Percentiles rank a stretch among this genome's conserved stretches.
phyloP scores from a whole-genome alignment of 805 yeast species.

The Spathaspora passalidarum region DNA sequence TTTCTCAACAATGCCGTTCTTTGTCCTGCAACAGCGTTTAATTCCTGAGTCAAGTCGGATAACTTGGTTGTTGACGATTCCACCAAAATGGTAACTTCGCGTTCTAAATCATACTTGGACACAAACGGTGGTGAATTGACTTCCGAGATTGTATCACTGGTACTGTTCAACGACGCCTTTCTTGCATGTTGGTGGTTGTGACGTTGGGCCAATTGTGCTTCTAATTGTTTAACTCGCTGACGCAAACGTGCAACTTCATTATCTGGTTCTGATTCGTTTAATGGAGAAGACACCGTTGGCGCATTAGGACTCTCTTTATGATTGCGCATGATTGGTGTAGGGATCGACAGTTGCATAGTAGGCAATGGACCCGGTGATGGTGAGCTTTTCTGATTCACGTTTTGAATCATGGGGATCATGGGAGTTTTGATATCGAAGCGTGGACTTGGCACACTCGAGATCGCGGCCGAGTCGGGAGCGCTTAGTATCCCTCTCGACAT shows the following conservation, averaged over 20 bases:
- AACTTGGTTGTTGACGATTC: slow-evolving; percentile 30
- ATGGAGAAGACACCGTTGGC: background rate
- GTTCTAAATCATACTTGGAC: slow-evolving; percentile 36
- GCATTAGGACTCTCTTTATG: background rate
- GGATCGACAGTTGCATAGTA: background rate
- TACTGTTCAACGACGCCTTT: background rate
- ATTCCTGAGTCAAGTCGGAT: slow-evolving; percentile 42
- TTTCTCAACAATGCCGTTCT: slow-evolving; percentile 32
- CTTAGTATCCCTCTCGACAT: slow-evolving; percentile 1
- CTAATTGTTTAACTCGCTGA: slow-evolving; percentile 5
- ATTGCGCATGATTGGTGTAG: background rate
- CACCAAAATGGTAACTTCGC: slow-evolving; percentile 37
- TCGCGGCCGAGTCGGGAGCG: slow-evolving; percentile 11
- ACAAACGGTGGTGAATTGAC: slow-evolving; percentile 20
- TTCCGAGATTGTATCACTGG: slow-evolving; percentile 3
- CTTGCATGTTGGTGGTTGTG: background rate
- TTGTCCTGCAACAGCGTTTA: slow-evolving; percentile 45
- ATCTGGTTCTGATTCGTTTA: slow-evolving; percentile 2
- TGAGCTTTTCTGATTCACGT: background rate
- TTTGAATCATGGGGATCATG: background rate
- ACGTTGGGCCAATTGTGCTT: slow-evolving; percentile 3
- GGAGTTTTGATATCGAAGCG: background rate
- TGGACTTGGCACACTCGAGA: slow-evolving; percentile 19
- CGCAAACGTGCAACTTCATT: slow-evolving; percentile 4
- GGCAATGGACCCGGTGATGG: background rate